phyloP scores from a whole-genome alignment of 2,329 filamentous ascomycete species.

The Colletotrichum australisinense region DNA sequence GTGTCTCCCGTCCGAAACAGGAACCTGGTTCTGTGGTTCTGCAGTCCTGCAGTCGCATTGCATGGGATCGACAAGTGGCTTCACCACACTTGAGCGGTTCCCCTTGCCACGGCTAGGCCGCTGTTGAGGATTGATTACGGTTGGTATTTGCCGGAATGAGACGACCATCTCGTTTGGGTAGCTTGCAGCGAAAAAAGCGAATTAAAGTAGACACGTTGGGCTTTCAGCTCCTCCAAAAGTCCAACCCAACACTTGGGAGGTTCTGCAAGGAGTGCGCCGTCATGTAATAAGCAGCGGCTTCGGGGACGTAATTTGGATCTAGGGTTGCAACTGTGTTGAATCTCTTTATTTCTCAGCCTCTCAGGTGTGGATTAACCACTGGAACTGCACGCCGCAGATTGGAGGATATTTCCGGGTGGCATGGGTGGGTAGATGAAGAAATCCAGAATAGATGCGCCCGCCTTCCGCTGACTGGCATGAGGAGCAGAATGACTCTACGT shows the following conservation, averaged over 20 bases:
- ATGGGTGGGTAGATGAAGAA: neutral
- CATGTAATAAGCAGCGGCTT: neutral
- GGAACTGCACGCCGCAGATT: neutral
- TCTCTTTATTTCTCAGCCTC: neutral
- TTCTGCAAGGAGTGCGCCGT: neutral
- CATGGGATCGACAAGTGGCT: slow-evolving; percentile 24
- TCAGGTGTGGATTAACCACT: neutral
- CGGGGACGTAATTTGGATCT: slow-evolving; percentile 11
- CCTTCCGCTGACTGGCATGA: neutral
- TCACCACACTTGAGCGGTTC: neutral
- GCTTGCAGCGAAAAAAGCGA: neutral
- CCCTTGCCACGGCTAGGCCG: slow-evolving; percentile 16
- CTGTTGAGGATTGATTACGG: slow-evolving; percentile 17
- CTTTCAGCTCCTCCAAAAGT: neutral
- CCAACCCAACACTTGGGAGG: neutral
- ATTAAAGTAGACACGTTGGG: neutral
- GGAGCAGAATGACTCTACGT: neutral
- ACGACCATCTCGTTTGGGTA: neutral
- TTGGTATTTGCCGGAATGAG: slow-evolving; percentile 7
- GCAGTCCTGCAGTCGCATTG: slow-evolving; percentile 1
- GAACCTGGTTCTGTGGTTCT: slow-evolving; percentile 1
- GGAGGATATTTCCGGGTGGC: neutral
- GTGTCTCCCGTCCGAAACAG: slow-evolving; percentile 3
- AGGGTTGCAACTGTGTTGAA: neutral
- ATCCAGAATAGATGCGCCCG: neutral